A percentile compares a stretch with the other conserved stretches of the same genome.
Conservation (phyloP, 176 grass and related monocot genomes). For the Oryza brachyantha region DNA sequence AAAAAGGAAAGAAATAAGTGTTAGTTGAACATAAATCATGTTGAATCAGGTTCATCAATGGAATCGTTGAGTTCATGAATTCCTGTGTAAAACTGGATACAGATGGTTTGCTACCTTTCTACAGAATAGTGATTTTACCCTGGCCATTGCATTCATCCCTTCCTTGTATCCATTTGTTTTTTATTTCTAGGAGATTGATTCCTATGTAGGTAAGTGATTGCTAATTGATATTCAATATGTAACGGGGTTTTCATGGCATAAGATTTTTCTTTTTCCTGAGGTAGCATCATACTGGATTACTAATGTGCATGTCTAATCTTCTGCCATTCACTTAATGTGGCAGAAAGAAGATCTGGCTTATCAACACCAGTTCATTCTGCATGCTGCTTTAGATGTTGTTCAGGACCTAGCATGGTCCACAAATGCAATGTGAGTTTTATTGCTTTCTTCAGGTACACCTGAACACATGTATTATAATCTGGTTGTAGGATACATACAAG, state of each 20-base stretch:
- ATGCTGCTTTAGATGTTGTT: slow-evolving; percentile 87
- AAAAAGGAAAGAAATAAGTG: slow-evolving; percentile 1
- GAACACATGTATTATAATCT: background rate
- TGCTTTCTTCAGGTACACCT: background rate
- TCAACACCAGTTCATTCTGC: slow-evolving; percentile 91
- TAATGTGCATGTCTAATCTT: slow-evolving; percentile 15
- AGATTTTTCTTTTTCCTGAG: background rate
- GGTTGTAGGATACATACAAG: background rate
- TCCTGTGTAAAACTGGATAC: background rate
- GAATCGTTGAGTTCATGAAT: background rate
- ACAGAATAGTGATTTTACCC: background rate
- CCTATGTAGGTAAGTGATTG: background rate
- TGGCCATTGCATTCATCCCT: background rate
- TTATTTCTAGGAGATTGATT: background rate
- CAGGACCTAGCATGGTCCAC: slow-evolving; percentile 92
- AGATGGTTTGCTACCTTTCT: background rate
- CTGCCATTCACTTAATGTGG: slow-evolving; percentile 5
- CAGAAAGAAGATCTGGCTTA: slow-evolving; percentile 88
- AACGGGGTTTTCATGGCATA: background rate
- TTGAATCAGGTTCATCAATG: background rate
- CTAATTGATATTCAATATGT: background rate
- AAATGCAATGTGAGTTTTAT: slow-evolving; percentile 70
- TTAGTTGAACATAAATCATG: slow-evolving; percentile 8
- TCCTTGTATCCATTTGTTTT: background rate
- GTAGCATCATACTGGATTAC: slow-evolving; percentile 20